phyloP scores from a whole-genome alignment of 495 filamentous ascomycete species.

The Pyronema omphalodes region DNA sequence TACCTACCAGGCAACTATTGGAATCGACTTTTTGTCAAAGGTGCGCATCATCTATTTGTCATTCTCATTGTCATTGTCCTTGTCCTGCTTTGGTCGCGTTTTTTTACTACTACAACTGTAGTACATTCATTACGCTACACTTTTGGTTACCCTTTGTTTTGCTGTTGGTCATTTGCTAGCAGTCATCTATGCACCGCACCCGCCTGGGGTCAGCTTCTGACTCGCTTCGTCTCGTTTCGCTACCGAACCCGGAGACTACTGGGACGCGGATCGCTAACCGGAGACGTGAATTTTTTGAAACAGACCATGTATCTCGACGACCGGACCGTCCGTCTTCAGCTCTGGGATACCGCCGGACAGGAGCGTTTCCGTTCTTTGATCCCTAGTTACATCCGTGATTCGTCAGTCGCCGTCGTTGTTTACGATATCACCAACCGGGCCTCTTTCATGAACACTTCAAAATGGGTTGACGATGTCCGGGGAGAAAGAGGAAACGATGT shows the following conservation, averaged over 20 bases:
- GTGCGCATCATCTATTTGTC: conserved; percentile 29
- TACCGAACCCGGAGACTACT: not conserved
- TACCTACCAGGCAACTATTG: conserved; percentile 98
- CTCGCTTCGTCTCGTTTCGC: no score
- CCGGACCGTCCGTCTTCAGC: conserved; percentile 85
- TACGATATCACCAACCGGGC: conserved; percentile 86
- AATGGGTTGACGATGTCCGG: conserved; percentile 98
- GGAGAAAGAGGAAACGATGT: conserved; percentile 94
- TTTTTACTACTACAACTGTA: not conserved
- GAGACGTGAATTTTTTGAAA: not conserved
- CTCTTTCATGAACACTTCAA: conserved; percentile 90
- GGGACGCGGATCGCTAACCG: conserved; percentile 10
- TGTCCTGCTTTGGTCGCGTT: conserved; percentile 2
- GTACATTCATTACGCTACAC: not conserved
- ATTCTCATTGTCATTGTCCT: not conserved
- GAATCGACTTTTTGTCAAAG: conserved; percentile 98
- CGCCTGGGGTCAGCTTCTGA: not conserved
- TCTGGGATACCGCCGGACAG: conserved; percentile 97
- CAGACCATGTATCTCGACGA: conserved; percentile 99
- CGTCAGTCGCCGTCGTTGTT: conserved; percentile 88
- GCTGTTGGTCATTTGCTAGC: no score
- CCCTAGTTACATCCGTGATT: conserved; percentile 95
- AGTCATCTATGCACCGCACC: no score
- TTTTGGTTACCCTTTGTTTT: not conserved
- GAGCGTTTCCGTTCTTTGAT: conserved; percentile 93